Evolutionary conservation across 2,329 filamentous ascomycete species (phyloP).

Genomic region (Xylaria sp.): DNA sequence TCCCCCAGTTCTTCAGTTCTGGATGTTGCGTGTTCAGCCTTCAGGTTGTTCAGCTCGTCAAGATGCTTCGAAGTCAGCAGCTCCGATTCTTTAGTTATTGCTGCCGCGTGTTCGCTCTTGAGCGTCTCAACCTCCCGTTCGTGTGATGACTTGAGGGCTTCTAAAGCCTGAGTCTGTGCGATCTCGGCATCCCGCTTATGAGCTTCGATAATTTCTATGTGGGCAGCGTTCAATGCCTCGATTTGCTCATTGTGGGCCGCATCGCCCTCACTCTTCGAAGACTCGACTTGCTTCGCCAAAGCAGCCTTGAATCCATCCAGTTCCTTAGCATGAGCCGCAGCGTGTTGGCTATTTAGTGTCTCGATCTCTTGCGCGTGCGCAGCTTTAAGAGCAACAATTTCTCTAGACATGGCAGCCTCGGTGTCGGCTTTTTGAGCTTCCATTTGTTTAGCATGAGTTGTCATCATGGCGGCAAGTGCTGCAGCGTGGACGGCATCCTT

Average conservation of each 20-base stretch:
- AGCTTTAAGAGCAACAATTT: slow-evolving; percentile 47
- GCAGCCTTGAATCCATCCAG: slow-evolving; percentile 49
- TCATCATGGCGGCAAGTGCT: slow-evolving; percentile 45
- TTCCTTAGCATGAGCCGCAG: slow-evolving; percentile 47
- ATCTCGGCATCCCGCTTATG: slow-evolving; percentile 49
- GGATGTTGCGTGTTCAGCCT: slow-evolving; percentile 40
- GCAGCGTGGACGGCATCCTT: slow-evolving; percentile 41
- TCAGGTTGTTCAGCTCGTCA: slow-evolving; percentile 43
- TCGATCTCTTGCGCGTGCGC: slow-evolving; percentile 48
- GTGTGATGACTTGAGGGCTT: slow-evolving; percentile 46
- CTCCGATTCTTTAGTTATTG: slow-evolving; percentile 44
- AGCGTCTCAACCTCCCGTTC: slow-evolving; percentile 46
- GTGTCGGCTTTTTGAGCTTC: slow-evolving; percentile 44
- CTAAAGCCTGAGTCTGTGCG: slow-evolving; percentile 44
- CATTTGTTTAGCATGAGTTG: slow-evolving; percentile 45
- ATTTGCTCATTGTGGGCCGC: slow-evolving; percentile 47
- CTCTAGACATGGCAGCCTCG: slow-evolving; percentile 44
- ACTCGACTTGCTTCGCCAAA: slow-evolving; percentile 49
- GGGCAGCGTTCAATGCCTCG: slow-evolving; percentile 48
- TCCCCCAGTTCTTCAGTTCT: slow-evolving; percentile 37
- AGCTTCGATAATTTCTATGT: slow-evolving; percentile 48
- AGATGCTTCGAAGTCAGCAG: slow-evolving; percentile 42
- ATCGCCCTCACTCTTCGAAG: slow-evolving; percentile 49
- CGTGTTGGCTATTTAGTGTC: slow-evolving; percentile 45
- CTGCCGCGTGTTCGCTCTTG: slow-evolving; percentile 44